A percentile compares a stretch with the other conserved stretches of the same genome.
These are phyloP conservation scores for Ophiostoma perfectum DNA, from an alignment of 2,329 filamentous ascomycete genomes.

Conservation along the genomic window DNA sequence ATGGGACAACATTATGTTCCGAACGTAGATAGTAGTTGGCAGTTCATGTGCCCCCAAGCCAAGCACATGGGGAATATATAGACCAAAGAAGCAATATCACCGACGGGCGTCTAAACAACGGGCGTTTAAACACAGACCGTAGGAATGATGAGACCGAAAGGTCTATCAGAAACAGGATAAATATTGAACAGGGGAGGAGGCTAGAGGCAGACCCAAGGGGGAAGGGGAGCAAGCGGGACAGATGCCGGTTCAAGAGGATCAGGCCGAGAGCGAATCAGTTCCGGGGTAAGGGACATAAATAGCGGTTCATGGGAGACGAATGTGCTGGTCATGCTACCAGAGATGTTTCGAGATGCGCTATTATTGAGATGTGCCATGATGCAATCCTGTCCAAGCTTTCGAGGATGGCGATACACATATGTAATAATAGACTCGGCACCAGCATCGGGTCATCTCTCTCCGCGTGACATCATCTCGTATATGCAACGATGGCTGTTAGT, in stretches of 20 bases:
- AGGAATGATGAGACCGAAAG: not conserved
- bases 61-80: not conserved
- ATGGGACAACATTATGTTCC: not conserved
- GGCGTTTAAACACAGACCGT: not conserved
- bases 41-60: not conserved
- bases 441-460: not conserved
- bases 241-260: not conserved
- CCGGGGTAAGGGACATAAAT: not conserved
- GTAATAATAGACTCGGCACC: not conserved
- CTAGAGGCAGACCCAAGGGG: not conserved
- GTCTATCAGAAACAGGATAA: not conserved
- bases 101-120: not conserved
- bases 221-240: not conserved
- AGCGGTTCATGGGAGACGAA: not conserved
- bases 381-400: not conserved
- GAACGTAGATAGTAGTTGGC: not conserved
- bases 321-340: not conserved
- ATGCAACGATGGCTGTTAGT: not conserved
- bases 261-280: not conserved
- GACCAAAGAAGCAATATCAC: conserved; percentile 4
- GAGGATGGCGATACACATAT: not conserved
- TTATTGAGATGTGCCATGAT: not conserved
- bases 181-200: not conserved
- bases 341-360: not conserved
- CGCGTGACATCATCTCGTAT: conserved; percentile 10